These are phyloP conservation scores for Citrullus amarus DNA, from an alignment of 306 rosid genomes.

Conservation along the genomic window DNA sequence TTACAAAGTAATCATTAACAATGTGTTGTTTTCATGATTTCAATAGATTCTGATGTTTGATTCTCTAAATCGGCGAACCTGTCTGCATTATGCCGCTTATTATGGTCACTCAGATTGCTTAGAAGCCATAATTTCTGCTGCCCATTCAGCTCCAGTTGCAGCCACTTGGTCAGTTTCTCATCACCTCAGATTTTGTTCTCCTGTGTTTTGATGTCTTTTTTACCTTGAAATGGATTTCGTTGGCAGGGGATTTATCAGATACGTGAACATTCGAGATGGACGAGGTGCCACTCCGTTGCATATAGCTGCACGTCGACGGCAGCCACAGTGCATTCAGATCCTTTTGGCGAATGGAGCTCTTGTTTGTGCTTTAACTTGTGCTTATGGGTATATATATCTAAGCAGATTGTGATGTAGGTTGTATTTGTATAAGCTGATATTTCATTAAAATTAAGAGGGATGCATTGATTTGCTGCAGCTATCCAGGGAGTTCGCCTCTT, in stretches of 20 bases:
- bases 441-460: conserved; percentile 23
- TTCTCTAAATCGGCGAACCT: conserved; percentile 59
- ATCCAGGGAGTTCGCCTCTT: conserved; percentile 70
- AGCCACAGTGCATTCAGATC: conserved; percentile 44
- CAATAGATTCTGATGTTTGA: conserved; percentile 79
- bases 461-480: conserved; percentile 48
- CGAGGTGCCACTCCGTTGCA: conserved; percentile 81
- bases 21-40: conserved; percentile 8
- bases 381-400: conserved; percentile 42
- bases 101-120: conserved; percentile 73
- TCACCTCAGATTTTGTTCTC: not conserved
- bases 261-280: conserved; percentile 83
- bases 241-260: conserved; percentile 77
- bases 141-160: conserved; percentile 60
- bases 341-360: conserved; percentile 83
- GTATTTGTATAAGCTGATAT: conserved; percentile 7
- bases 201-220: not conserved
- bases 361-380: conserved; percentile 67
- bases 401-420: not conserved
- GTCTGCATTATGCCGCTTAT: conserved; percentile 80
- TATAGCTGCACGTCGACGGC: conserved; percentile 64
- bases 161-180: conserved; percentile 52
- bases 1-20: not conserved
- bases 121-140: conserved; percentile 59
- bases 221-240: conserved; percentile 9